Conservation (phyloP, 2,329 filamentous ascomycete species). For the Exophiala phaeomuriformis region DNA sequence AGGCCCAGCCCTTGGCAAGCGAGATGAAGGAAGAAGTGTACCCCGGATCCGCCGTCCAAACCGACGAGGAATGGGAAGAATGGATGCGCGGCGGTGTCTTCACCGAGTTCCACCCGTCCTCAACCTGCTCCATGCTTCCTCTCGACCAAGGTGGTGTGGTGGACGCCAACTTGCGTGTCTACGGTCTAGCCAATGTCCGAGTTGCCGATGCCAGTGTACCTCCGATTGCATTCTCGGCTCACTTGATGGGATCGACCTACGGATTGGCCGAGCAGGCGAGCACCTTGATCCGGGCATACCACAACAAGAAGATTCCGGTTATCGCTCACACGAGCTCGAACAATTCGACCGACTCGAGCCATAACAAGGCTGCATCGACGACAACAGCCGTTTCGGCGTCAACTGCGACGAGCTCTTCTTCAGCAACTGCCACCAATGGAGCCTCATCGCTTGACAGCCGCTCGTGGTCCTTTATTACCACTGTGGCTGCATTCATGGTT, state of each 20-base stretch:
- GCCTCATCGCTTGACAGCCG: neutral
- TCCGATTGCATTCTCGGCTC: constrained; percentile 32
- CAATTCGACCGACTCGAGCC: neutral
- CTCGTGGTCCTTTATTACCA: neutral
- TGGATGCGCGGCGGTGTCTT: constrained; percentile 19
- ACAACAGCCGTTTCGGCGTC: neutral
- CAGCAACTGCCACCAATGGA: neutral
- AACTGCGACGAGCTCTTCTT: neutral
- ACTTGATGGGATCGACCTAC: constrained; percentile 34
- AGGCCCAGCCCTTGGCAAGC: constrained; percentile 29
- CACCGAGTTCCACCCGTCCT: constrained; percentile 24
- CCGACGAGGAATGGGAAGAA: constrained; percentile 30
- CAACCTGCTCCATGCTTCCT: constrained; percentile 43
- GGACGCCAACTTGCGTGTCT: constrained; percentile 39
- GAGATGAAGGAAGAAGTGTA: constrained; percentile 31
- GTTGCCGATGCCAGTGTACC: constrained; percentile 35
- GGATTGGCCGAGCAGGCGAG: constrained; percentile 32
- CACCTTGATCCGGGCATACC: constrained; percentile 28
- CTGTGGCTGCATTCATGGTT: neutral
- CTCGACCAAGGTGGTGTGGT: constrained; percentile 39
- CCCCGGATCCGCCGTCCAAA: constrained; percentile 23
- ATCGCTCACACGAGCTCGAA: neutral
- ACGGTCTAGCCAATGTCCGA: constrained; percentile 34
- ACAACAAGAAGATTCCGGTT: constrained; percentile 13
- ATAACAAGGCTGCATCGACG: neutral